These are phyloP conservation scores for Phyllostachys edulis DNA, from an alignment of 176 grass and related monocot genomes.

Conservation along the genomic window DNA sequence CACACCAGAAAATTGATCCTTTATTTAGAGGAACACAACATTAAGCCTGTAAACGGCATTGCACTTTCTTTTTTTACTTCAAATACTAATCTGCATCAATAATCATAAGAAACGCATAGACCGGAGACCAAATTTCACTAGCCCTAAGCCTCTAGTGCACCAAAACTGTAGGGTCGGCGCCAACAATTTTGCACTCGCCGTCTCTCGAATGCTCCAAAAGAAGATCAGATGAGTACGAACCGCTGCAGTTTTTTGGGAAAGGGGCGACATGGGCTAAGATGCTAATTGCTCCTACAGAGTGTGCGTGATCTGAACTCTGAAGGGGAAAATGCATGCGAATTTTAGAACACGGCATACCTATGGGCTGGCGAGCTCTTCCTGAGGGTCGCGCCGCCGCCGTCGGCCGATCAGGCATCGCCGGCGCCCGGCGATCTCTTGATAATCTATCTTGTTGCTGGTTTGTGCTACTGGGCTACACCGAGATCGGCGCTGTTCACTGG, in stretches of 20 bases:
- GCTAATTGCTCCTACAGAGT: background rate
- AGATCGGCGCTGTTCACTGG: background rate
- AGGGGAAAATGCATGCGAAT: background rate
- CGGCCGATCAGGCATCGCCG: background rate
- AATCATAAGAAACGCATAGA: background rate
- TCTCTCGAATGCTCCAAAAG: background rate
- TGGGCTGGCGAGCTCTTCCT: background rate
- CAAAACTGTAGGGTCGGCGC: background rate
- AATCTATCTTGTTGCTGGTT: background rate
- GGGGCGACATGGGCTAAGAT: background rate
- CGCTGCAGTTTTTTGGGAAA: background rate
- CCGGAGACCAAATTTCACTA: background rate
- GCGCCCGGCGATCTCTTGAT: background rate
- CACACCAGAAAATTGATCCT: background rate
- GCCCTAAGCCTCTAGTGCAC: background rate
- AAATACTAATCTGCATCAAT: background rate
- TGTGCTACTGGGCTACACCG: background rate
- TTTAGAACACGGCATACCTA: background rate
- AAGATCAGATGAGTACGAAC: slow-evolving; percentile 7
- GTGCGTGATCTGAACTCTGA: background rate
- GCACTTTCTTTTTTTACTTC: background rate
- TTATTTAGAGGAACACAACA: background rate
- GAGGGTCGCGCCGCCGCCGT: background rate
- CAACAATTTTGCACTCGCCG: background rate
- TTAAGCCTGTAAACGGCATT: background rate